phyloP scores from a whole-genome alignment of 331 rosid genomes.

The Pyracantha coccinea region DNA sequence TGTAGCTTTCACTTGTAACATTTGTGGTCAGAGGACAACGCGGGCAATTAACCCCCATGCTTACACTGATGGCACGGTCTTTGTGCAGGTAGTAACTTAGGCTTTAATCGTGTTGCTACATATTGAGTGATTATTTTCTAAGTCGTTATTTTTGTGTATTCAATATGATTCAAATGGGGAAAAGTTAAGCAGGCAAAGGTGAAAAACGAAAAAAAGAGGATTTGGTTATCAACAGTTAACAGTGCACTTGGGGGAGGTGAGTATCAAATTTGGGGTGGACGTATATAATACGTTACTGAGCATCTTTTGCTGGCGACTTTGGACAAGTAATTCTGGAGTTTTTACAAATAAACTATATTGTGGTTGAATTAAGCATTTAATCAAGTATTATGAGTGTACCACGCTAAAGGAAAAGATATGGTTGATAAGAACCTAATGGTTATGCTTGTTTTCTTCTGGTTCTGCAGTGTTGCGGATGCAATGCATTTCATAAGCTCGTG shows the following conservation, averaged over 20 bases:
- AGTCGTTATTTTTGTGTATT: neutral
- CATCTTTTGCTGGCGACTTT: neutral
- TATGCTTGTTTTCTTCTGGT: neutral
- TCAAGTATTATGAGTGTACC: neutral
- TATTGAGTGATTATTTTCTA: too few relatives aligned
- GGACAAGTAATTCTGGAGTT: neutral
- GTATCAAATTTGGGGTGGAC: neutral
- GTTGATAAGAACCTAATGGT: neutral
- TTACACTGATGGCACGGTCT: slow-evolving; percentile 94
- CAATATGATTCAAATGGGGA: neutral
- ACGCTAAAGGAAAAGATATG: neutral
- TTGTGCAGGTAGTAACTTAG: slow-evolving; percentile 64
- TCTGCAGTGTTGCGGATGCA: slow-evolving; percentile 83
- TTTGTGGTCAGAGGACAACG: slow-evolving; percentile 88
- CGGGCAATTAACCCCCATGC: slow-evolving; percentile 97
- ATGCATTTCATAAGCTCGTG: slow-evolving; percentile 86
- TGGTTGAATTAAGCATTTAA: neutral
- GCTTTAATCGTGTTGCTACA: neutral
- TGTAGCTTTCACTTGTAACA: slow-evolving; percentile 86
- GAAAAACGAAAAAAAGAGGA: too few relatives aligned
- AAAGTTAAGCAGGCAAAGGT: neutral
- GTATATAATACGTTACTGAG: neutral
- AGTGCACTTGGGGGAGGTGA: neutral
- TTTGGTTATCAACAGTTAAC: neutral
- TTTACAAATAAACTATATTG: neutral